A percentile compares a stretch with the other conserved stretches of the same genome.
These are phyloP conservation scores for Coemansia sp. DNA, from an alignment of 192 early-diverging fungal species.

Conservation along the genomic window DNA sequence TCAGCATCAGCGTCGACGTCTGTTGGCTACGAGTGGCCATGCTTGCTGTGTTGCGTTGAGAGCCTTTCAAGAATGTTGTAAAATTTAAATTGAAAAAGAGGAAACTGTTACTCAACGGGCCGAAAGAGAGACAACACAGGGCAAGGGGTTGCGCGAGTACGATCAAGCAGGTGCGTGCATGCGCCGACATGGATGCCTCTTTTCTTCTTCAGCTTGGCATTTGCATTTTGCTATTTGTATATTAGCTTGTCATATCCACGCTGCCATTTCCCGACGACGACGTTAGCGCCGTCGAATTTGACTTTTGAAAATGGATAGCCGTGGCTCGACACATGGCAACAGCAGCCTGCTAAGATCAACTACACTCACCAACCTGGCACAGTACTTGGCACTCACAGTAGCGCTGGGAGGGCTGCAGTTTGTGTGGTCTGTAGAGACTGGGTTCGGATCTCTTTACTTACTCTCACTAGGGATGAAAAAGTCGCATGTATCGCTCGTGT, in stretches of 20 bases:
- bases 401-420: conserved; percentile 55
- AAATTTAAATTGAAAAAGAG: neutral
- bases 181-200: neutral
- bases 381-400: conserved; percentile 44
- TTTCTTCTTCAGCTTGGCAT: neutral
- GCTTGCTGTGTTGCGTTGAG: neutral
- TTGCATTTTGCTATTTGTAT: neutral
- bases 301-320: neutral
- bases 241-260: neutral
- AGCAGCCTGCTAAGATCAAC: conserved; percentile 4
- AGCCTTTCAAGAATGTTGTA: neutral
- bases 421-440: conserved; percentile 54
- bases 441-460: conserved; percentile 81
- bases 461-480: conserved; percentile 79
- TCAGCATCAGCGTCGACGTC: conserved; percentile 48
- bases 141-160: neutral
- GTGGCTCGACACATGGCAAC: neutral
- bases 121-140: neutral
- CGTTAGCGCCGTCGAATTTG: neutral
- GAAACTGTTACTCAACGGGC: too few species aligned
- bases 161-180: neutral
- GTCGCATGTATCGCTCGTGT: conserved; percentile 85
- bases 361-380: conserved; percentile 8
- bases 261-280: neutral
- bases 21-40: neutral